Evolutionary conservation across 2,329 filamentous ascomycete species (phyloP), one percentile per base, ranked within the genome.

Genomic region (Colletotrichum costaricense): DNA sequence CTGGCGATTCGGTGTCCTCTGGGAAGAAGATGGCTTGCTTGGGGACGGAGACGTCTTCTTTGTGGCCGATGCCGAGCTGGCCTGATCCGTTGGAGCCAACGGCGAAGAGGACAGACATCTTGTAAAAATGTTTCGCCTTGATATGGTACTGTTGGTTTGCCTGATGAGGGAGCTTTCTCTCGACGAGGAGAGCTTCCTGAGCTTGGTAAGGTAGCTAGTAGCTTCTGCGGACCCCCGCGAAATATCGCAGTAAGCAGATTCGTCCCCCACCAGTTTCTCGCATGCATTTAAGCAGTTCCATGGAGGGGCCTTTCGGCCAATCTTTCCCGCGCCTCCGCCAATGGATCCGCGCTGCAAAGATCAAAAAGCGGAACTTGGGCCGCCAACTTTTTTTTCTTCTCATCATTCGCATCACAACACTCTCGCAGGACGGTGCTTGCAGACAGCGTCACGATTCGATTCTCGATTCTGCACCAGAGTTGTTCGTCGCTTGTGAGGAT

Each of bases 81-180:
- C 93, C 92, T 1, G 91, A 94, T 57, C 93, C 92, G 78, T 95
- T 95, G 5, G 94, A 95, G 38, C 93, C 93, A 59, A 95, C 86
- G 2, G 93, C 89, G 77, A 92, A 94, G 22, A 94, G 80, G 2
- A 83, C 82, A n/a, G 85, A 81, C 87, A 91, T 88, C 12, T 22
- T n/a, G 33, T 26, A n/a, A 16, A 26, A 11, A 30, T 33, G 30
- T 55, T 46, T 8, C 5, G 33, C 3, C 16, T 28, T 46, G 16
- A 46, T n/a, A n/a, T 16, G 16, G n/a, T 46, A 8, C 19, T 33
- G 6, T 33, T 33, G 30, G 30, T 11, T 8, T 33, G 8, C 30
- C 30, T 11, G 8, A 8, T 33, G 30, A 33, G 7, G 30, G 30
- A 46, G 16, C 38, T 46, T 16, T 24, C 16, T 24, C 16, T 49